phyloP scores from a whole-genome alignment of 805 yeast genomes.

The Wickerhamomyces alni region DNA sequence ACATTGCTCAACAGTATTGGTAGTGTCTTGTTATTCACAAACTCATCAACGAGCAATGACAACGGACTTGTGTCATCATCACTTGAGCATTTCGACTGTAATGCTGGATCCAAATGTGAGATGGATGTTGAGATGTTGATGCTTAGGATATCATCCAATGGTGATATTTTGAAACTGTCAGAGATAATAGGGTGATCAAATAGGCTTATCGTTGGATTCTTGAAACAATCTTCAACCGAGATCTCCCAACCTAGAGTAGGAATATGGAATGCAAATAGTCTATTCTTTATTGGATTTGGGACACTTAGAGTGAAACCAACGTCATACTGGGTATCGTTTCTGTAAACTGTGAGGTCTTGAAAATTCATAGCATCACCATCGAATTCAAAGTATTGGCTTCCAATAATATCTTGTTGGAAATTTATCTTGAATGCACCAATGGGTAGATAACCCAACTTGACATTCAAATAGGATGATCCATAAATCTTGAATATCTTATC shows the following conservation, averaged over 20 bases:
- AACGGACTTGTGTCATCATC: constrained; percentile 11
- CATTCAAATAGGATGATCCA: constrained; percentile 28
- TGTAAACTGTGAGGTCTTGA: constrained; percentile 19
- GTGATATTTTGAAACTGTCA: constrained; percentile 10
- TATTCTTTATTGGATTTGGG: constrained; percentile 19
- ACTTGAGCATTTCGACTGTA: constrained; percentile 5
- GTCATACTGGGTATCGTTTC: constrained; percentile 15
- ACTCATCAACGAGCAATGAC: constrained; percentile 6
- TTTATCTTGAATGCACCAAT: constrained; percentile 25
- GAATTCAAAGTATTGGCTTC: constrained; percentile 17
- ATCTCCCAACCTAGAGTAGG: constrained; percentile 34
- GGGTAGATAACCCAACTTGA: constrained; percentile 29
- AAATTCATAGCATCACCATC: constrained; percentile 19
- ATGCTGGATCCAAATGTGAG: constrained; percentile 2
- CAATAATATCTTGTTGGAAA: constrained; percentile 25
- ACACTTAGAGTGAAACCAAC: constrained; percentile 16
- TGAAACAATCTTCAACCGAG: constrained; percentile 30
- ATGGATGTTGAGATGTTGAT: constrained; percentile 9
- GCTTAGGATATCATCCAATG: constrained; percentile 7
- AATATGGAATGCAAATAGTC: constrained; percentile 19
- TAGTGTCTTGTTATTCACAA: constrained; percentile 13
- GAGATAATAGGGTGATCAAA: constrained; percentile 15
- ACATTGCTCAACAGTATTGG: constrained; percentile 16
- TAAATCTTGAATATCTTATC: constrained; percentile 25
- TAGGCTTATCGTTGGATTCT: constrained; percentile 23